phyloP scores from a whole-genome alignment of 805 yeast genomes.

The Zygosaccharomyces pseudorouxii region DNA sequence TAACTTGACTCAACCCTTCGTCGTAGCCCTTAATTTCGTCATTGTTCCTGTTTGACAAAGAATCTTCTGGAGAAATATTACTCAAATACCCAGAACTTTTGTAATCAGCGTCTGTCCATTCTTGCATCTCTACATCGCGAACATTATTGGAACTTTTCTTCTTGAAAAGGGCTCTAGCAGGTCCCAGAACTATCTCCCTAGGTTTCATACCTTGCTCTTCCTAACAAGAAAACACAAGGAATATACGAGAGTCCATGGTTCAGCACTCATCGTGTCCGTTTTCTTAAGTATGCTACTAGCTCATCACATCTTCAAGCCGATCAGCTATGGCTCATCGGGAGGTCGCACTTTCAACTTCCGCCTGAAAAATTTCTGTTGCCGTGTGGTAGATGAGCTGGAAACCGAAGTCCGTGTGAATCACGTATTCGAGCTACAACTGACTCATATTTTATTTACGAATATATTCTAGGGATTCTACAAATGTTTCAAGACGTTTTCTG shows the following conservation, averaged over 20 bases:
- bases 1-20: not conserved
- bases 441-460: not conserved
- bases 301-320: not conserved
- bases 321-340: not conserved
- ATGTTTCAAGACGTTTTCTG: constrained; percentile 37
- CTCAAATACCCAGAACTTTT: constrained; percentile 12
- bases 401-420: not conserved
- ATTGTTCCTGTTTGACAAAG: constrained; percentile 10
- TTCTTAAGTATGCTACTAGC: constrained; percentile 1
- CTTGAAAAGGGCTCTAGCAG: constrained; percentile 12
- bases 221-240: not conserved
- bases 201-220: constrained; percentile 8
- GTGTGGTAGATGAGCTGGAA: not conserved
- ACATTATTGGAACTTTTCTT: constrained; percentile 4
- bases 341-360: not conserved
- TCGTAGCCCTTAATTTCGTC: constrained; percentile 5
- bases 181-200: constrained; percentile 7
- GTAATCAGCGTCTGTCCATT: constrained; percentile 1
- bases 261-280: not conserved
- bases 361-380: not conserved
- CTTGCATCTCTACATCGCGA: constrained; percentile 9
- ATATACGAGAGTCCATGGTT: not conserved
- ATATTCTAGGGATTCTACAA: constrained; percentile 8
- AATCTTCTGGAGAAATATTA: constrained; percentile 4
- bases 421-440: not conserved